Base-by-base conservation (phyloP, 148 eudicot genomes). In the Vaccinium macrocarpon region DNA sequence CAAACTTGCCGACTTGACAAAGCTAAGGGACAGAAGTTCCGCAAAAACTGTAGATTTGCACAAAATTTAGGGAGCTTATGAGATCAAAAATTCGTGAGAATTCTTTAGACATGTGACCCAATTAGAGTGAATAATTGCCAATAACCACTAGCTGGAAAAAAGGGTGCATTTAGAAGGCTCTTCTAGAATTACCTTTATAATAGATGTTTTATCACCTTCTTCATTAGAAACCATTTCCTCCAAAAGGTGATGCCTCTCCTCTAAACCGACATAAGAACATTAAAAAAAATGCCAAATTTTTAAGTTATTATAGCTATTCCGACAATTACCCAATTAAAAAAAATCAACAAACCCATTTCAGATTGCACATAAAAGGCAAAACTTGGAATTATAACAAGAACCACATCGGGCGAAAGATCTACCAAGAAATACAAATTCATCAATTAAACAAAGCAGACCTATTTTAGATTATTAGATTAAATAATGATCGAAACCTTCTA, bases 21-120 rank as follows among this genome's bases (percentile, higher is more conserved):
- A 95, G 78, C 89, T 86, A 71, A 97, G 84, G 82, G 99, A 97
- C 72, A 98, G 99, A 89, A 95, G 99, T 90, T 95, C 98, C 15
- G 95, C 92, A 86, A 97, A 92, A 86, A 93, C 94, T 97, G 91
- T 89, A 90, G 29, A 46, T 61, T 21, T 61, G 27, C 2, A 53
- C 2, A 16, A 18, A 53, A 53, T 53, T 53, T 53, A 53, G 57
- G 18, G 42, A 27, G 11, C 49, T 15, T 72, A 72, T 72, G 57
- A 53, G 57, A 16, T 16, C 3, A 53, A 53, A 53, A 13, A 53
- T 53, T 35, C 21, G 1, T 16, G 4, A 71, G 25, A 66, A 38
- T 66, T 8, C 72, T 66, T 66, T 66, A 25, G 35, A 3, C 25
- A 25, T 66, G 76, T 32, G 21, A 10, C 53, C n/a, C 79, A 8